phyloP scores from a whole-genome alignment of 495 filamentous ascomycete species.

The Hypoxylon trugodes region DNA sequence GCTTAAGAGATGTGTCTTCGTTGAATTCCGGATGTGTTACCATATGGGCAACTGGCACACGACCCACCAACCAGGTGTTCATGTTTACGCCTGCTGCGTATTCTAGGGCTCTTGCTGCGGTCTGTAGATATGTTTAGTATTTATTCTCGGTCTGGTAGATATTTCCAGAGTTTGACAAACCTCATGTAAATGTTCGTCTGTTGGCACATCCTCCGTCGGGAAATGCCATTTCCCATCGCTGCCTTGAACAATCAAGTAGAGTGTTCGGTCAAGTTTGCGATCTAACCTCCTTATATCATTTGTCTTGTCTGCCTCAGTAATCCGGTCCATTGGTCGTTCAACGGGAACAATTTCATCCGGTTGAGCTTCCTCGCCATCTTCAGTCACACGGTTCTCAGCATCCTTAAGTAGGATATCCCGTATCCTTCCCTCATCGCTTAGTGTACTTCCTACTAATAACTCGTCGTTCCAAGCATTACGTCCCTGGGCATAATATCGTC shows the following conservation, averaged over 20 bases:
- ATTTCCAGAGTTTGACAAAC: constrained; percentile 59
- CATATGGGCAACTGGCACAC: constrained; percentile 85
- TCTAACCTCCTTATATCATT: constrained; percentile 79
- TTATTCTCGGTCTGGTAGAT: background rate
- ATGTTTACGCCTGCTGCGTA: constrained; percentile 89
- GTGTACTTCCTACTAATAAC: constrained; percentile 73
- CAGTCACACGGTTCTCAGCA: constrained; percentile 72
- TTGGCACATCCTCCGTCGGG: constrained; percentile 70
- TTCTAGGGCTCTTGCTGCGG: constrained; percentile 77
- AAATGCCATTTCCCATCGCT: constrained; percentile 80
- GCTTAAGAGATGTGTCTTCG: constrained; percentile 45
- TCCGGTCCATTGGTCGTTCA: constrained; percentile 73
- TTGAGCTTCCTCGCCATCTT: constrained; percentile 67
- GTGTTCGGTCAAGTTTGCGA: constrained; percentile 74
- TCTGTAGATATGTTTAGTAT: constrained; percentile 59
- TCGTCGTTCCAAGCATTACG: constrained; percentile 90
- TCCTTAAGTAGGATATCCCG: constrained; percentile 72
- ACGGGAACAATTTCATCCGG: constrained; percentile 71
- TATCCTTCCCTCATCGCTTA: constrained; percentile 64
- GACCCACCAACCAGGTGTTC: constrained; percentile 98
- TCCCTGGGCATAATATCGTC: constrained; percentile 83
- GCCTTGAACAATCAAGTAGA: constrained; percentile 84
- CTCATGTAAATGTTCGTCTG: constrained; percentile 78
- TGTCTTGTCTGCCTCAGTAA: constrained; percentile 82
- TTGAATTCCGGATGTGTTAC: constrained; percentile 55